phyloP scores from a whole-genome alignment of 1,284 basidiomycete species.

The Hortiboletus rubellus region DNA sequence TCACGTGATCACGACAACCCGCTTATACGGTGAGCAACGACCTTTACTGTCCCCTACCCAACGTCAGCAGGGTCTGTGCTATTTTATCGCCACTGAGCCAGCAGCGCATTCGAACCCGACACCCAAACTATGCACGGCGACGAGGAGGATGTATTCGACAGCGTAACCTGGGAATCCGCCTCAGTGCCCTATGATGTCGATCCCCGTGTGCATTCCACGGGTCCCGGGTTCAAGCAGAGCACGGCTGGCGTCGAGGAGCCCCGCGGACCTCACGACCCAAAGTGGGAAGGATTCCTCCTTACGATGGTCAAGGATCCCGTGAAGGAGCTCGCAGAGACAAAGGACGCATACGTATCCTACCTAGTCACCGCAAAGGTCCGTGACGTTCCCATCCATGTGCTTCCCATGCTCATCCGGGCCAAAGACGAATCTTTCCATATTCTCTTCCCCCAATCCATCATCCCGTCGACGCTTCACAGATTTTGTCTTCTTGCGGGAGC shows the following conservation, averaged over 20 bases:
- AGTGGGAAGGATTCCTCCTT: constrained; percentile 88
- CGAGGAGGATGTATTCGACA: constrained; percentile 84
- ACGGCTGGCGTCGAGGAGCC: constrained; percentile 63
- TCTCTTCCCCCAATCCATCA: constrained; percentile 70
- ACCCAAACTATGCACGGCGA: constrained; percentile 61
- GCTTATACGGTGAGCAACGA: background rate
- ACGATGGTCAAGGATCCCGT: constrained; percentile 89
- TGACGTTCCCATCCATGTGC: background rate
- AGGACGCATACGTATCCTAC: constrained; percentile 96
- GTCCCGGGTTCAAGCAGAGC: constrained; percentile 78
- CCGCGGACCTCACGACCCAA: constrained; percentile 67
- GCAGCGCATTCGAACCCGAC: background rate
- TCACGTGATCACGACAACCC: constrained; percentile 27
- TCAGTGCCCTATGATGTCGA: constrained; percentile 52
- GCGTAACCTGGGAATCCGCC: constrained; percentile 81
- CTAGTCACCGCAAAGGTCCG: constrained; percentile 85
- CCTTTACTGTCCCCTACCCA: constrained; percentile 1
- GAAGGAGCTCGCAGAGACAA: constrained; percentile 94
- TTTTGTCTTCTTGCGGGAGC: constrained; percentile 91
- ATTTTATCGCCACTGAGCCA: background rate
- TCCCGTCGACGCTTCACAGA: constrained; percentile 93
- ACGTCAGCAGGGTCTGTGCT: background rate
- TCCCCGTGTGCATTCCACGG: constrained; percentile 41
- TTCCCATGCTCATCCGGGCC: constrained; percentile 6
- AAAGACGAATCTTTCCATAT: constrained; percentile 82